Percentiles rank a stretch among this genome's conserved stretches.
phyloP scores from a whole-genome alignment of 306 rosid species.

The Pueraria montana region DNA sequence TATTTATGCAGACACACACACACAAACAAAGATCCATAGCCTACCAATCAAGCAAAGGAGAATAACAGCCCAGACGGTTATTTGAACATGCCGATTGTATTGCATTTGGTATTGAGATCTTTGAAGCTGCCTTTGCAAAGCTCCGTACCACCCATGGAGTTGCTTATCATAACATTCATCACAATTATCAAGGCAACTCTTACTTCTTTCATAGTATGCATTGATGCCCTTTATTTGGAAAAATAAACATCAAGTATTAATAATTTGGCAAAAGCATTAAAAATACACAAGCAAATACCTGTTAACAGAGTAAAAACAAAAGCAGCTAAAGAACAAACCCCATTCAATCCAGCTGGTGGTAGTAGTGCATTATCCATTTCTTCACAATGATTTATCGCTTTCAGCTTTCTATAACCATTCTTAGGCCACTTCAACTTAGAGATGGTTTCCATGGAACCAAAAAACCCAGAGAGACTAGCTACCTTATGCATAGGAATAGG shows the following conservation, averaged over 20 bases:
- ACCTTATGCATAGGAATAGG: conserved; percentile 77
- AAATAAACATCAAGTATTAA: conserved; percentile 25
- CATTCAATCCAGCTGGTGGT: conserved; percentile 61
- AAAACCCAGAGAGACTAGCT: conserved; percentile 89
- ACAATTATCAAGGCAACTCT: conserved; percentile 71
- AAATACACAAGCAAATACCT: conserved; percentile 3
- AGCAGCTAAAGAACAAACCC: conserved; percentile 64
- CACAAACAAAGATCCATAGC: conserved; percentile 46
- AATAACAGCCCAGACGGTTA: conserved; percentile 66
- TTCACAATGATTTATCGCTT: conserved; percentile 61
- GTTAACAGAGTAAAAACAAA: not conserved
- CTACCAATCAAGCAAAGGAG: conserved; percentile 84
- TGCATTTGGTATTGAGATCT: conserved; percentile 92
- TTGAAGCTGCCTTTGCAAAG: conserved; percentile 86
- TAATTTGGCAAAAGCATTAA: not conserved
- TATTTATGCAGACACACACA: not conserved
- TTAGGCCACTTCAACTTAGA: conserved; percentile 81
- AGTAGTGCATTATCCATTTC: conserved; percentile 59
- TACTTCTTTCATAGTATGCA: conserved; percentile 67
- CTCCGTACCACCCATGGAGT: conserved; percentile 91
- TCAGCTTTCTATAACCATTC: conserved; percentile 85
- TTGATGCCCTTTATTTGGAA: conserved; percentile 55
- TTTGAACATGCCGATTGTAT: conserved; percentile 76
- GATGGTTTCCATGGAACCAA: conserved; percentile 71
- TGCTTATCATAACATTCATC: conserved; percentile 84